A percentile compares a stretch with the other conserved stretches of the same genome.
phyloP scores from a whole-genome alignment of 345 rosid species.

The Dimocarpus longan region DNA sequence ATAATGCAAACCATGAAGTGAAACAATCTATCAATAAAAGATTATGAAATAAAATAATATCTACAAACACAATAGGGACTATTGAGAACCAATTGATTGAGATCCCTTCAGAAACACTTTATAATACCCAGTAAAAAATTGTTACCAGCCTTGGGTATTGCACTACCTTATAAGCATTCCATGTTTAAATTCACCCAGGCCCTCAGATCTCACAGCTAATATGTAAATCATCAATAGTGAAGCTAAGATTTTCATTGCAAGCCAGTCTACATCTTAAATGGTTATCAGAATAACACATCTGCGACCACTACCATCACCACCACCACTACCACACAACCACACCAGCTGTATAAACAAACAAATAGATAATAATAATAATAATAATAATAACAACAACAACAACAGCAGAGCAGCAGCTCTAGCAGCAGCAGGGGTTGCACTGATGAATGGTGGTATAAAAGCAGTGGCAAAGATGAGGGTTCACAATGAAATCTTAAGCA shows the following conservation, averaged over 20 bases:
- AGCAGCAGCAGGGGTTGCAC: neutral
- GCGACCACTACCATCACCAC: neutral
- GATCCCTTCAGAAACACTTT: too few relatives aligned
- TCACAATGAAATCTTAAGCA: slow-evolving; percentile 14
- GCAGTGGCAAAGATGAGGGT: slow-evolving; percentile 14
- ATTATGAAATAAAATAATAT: neutral
- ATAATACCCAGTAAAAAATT: too few relatives aligned
- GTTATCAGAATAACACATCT: slow-evolving; percentile 4
- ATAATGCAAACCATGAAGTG: neutral
- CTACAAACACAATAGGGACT: too few relatives aligned
- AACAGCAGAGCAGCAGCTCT: neutral
- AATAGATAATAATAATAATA: too few relatives aligned
- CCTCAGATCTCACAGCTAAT: slow-evolving; percentile 20
- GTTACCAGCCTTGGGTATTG: too few relatives aligned
- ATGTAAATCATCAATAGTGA: neutral
- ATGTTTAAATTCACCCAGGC: neutral
- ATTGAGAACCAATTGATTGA: too few relatives aligned
- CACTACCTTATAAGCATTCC: neutral
- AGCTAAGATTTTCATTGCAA: slow-evolving; percentile 16
- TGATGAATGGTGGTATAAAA: neutral
- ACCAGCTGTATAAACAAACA: too few relatives aligned
- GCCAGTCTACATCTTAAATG: slow-evolving; percentile 13
- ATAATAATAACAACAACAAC: neutral
- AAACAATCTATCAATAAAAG: neutral
- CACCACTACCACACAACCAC: too few relatives aligned